phyloP scores from a whole-genome alignment of 75 land plant species.

The Pinus albicaulis region DNA sequence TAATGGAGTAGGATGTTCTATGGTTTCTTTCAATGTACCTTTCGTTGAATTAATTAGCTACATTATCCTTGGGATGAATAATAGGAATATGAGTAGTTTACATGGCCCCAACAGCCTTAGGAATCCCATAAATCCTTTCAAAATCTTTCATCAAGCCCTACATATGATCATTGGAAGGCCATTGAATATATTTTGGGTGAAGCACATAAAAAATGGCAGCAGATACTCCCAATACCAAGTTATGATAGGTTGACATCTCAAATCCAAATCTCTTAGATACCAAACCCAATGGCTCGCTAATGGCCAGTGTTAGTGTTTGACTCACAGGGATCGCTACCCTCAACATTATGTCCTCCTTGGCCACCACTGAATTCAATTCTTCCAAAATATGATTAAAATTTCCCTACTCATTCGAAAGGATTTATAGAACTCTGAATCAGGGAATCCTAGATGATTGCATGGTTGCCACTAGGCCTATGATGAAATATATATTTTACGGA shows the following conservation, averaged over 20 bases:
- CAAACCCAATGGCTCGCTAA: constrained; percentile 89
- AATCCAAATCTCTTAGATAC: constrained; percentile 90
- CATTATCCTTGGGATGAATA: constrained; percentile 89
- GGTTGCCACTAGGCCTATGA: constrained; percentile 85
- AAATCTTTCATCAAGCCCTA: constrained; percentile 55
- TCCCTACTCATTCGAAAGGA: constrained; percentile 73
- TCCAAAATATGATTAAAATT: constrained; percentile 87
- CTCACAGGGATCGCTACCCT: constrained; percentile 42
- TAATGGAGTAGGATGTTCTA: constrained; percentile 91
- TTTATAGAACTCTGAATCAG: constrained; percentile 73
- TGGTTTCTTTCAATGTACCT: constrained; percentile 92
- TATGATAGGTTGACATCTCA: constrained; percentile 97
- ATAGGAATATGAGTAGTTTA: constrained; percentile 95
- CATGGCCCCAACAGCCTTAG: constrained; percentile 83
- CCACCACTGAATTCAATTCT: constrained; percentile 65
- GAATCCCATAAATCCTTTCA: constrained; percentile 72
- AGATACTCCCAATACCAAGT: constrained; percentile 88
- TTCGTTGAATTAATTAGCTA: constrained; percentile 87
- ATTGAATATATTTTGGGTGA: constrained; percentile 78
- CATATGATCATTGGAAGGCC: constrained; percentile 60
- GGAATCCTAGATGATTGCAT: constrained; percentile 74
- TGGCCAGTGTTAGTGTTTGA: constrained; percentile 51
- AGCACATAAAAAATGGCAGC: constrained; percentile 76
- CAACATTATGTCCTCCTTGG: constrained; percentile 87
- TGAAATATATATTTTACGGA: neutral